phyloP scores from a whole-genome alignment of 2,329 filamentous ascomycete genomes.

The Pseudogymnoascus sp. region DNA sequence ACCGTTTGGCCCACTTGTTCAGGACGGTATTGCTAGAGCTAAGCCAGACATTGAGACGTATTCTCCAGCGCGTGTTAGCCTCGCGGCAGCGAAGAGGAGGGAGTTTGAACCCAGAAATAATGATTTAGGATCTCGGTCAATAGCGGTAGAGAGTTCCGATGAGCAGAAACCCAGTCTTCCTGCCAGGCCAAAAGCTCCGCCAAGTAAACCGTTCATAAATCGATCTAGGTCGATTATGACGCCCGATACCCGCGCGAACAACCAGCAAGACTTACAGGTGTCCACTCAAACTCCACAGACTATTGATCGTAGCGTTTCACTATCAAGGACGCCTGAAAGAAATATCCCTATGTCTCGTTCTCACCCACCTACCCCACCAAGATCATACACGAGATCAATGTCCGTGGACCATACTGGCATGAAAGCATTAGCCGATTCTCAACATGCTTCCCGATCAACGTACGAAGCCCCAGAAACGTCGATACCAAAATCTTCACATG shows the following conservation, averaged over 20 bases:
- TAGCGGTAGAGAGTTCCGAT: not conserved
- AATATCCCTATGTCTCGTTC: constrained; percentile 38
- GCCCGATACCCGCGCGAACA: not conserved
- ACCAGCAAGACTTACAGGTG: not conserved
- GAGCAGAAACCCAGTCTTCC: not conserved
- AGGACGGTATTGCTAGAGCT: not conserved
- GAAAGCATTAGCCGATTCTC: not conserved
- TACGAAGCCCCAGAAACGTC: not conserved
- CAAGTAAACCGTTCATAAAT: not conserved
- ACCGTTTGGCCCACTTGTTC: not conserved
- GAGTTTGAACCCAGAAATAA: not conserved
- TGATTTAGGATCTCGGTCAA: not conserved
- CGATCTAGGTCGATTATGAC: not conserved
- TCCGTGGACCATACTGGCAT: constrained; percentile 36
- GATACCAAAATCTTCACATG: not conserved
- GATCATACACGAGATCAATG: constrained; percentile 40
- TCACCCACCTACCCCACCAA: constrained; percentile 35
- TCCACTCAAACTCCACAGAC: not conserved
- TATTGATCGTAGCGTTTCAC: constrained; percentile 8
- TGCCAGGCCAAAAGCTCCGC: not conserved
- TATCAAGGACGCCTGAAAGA: constrained; percentile 33
- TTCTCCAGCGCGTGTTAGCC: not conserved
- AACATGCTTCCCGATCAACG: not conserved
- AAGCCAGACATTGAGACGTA: not conserved
- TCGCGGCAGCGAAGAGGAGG: not conserved